phyloP scores from a whole-genome alignment of 805 yeast genomes.

The Brettanomyces naardenensis region DNA sequence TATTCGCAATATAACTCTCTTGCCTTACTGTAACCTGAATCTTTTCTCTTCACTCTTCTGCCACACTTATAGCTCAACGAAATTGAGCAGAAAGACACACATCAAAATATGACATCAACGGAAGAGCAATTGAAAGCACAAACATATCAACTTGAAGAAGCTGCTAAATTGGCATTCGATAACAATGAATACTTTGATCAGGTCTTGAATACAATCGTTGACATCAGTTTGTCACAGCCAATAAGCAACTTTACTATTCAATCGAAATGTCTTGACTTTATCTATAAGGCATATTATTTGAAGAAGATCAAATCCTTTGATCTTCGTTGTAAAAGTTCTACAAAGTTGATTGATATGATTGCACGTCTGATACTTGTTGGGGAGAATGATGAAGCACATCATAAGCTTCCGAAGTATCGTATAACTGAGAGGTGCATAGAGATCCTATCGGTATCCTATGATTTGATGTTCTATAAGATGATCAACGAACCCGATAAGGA shows the following conservation, averaged over 20 bases:
- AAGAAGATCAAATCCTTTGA: slow-evolving; percentile 15
- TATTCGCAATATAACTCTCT: too few relatives aligned
- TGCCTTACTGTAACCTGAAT: too few relatives aligned
- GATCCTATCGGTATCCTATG: slow-evolving; percentile 32
- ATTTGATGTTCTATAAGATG: slow-evolving; percentile 36
- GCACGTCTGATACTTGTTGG: slow-evolving; percentile 16
- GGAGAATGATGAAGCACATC: slow-evolving; percentile 5
- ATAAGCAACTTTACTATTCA: slow-evolving; percentile 11
- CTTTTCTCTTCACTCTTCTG: too few relatives aligned
- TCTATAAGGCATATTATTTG: slow-evolving; percentile 18
- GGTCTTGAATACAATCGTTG: slow-evolving; percentile 11
- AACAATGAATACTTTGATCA: slow-evolving; percentile 11
- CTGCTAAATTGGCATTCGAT: slow-evolving; percentile 12
- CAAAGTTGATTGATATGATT: slow-evolving; percentile 17
- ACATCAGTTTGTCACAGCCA: slow-evolving; percentile 11
- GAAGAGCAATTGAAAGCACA: slow-evolving; percentile 3
- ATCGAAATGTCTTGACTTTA: slow-evolving; percentile 17
- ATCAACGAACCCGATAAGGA: slow-evolving; percentile 38
- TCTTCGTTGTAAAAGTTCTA: slow-evolving; percentile 12
- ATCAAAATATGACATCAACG: too few relatives aligned
- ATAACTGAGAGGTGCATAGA: slow-evolving; percentile 25
- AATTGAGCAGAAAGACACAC: too few relatives aligned
- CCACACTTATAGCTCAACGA: too few relatives aligned
- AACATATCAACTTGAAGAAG: slow-evolving; percentile 10
- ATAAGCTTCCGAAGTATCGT: slow-evolving; percentile 13